These are phyloP conservation scores for Fusarium robinianum DNA, from an alignment of 2,329 filamentous ascomycete genomes.

Conservation along the genomic window DNA sequence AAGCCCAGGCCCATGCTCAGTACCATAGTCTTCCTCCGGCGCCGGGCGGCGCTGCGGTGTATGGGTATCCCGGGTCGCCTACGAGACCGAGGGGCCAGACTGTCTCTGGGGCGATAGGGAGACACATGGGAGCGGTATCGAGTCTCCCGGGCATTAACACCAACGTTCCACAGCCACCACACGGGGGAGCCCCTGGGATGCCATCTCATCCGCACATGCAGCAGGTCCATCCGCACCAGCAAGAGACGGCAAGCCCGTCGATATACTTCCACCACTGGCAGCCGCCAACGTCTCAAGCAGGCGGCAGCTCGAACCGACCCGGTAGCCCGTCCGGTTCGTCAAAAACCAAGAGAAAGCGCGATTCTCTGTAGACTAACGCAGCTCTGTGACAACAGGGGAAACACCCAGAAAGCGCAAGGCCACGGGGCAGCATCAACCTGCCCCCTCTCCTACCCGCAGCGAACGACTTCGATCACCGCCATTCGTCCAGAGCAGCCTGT, in stretches of 20 bases:
- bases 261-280: conserved; percentile 96
- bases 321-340: conserved; percentile 76
- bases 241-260: conserved; percentile 68
- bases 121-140: conserved; percentile 43
- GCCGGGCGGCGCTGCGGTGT: conserved; percentile 46
- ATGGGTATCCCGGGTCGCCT: conserved; percentile 56
- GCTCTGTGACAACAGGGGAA: conserved; percentile 61
- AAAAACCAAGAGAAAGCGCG: conserved; percentile 55
- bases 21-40: conserved; percentile 46
- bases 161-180: conserved; percentile 46
- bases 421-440: conserved; percentile 47
- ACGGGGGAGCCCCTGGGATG: conserved; percentile 37
- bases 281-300: conserved; percentile 70
- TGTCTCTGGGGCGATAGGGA: conserved; percentile 47
- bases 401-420: conserved; percentile 88
- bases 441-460: conserved; percentile 35
- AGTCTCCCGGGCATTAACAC: conserved; percentile 53
- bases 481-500: conserved; percentile 37
- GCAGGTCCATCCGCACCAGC: conserved; percentile 59
- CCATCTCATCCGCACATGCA: conserved; percentile 55
- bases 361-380: conserved; percentile 48
- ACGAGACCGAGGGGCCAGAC: conserved; percentile 56
- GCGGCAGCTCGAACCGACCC: conserved; percentile 65
- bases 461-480: conserved; percentile 43
- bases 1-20: conserved; percentile 48